Conservation (phyloP, 352 stramenopile genomes). For the Globisporangium cylindrosporum region DNA sequence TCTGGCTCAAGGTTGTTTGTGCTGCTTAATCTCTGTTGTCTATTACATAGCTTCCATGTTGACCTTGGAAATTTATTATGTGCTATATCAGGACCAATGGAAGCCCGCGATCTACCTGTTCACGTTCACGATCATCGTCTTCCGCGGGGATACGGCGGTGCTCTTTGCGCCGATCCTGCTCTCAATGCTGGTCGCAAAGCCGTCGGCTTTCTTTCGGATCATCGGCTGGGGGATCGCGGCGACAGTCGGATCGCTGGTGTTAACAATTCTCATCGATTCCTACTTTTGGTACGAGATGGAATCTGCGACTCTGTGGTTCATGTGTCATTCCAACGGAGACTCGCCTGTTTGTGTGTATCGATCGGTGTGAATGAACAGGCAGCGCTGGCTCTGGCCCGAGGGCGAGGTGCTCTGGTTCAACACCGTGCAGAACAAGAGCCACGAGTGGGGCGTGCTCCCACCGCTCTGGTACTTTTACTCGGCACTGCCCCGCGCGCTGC, state of each 20-base stretch:
- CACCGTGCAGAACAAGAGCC: conserved; percentile 95
- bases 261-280: conserved; percentile 92
- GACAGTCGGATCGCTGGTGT: conserved; percentile 57
- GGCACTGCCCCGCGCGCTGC: conserved; percentile 89
- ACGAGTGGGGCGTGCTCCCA: conserved; percentile 95
- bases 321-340: background rate
- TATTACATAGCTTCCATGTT: background rate
- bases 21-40: background rate
- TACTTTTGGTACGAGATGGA: conserved; percentile 78
- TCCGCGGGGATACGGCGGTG: conserved; percentile 96
- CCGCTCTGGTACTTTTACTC: conserved; percentile 96
- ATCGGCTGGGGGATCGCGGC: conserved; percentile 80
- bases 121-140: conserved; percentile 92
- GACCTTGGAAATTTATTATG: background rate
- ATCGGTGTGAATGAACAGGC: conserved; percentile 17
- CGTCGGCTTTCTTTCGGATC: conserved; percentile 73
- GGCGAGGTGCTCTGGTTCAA: conserved; percentile 97
- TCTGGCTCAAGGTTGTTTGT: conserved; percentile 46
- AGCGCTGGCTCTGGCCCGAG: conserved; percentile 96
- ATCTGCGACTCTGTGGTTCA: background rate
- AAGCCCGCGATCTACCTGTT: conserved; percentile 76
- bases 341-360: background rate
- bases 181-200: conserved; percentile 77
- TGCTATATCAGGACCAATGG: conserved; percentile 28
- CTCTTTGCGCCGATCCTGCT: conserved; percentile 94